Evolutionary conservation across 108 stramenopile species (phyloP).

Genomic region (Skeletonema menzelii): DNA sequence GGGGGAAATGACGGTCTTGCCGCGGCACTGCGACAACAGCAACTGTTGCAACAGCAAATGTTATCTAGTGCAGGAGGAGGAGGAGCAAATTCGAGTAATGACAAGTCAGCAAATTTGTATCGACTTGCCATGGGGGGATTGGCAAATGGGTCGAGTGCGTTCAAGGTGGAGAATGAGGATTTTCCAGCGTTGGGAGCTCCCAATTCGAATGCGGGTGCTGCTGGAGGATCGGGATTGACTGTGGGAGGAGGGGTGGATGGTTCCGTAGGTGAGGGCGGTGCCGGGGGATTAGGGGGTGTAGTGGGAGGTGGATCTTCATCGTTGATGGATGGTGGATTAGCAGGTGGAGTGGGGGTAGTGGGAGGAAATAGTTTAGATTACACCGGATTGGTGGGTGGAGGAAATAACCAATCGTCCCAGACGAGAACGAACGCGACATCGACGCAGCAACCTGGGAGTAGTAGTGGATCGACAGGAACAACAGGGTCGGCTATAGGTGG

Average conservation of each 20-base stretch:
- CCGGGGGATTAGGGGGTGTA: slow-evolving; percentile 25
- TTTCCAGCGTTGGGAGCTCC: slow-evolving; percentile 69
- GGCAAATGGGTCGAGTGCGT: slow-evolving; percentile 63
- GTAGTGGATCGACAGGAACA: slow-evolving; percentile 38
- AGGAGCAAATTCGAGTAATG: slow-evolving; percentile 16
- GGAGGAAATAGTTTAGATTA: slow-evolving; percentile 45
- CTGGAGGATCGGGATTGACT: not conserved
- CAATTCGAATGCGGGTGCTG: not conserved
- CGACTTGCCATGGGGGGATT: slow-evolving; percentile 72
- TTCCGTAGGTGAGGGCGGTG: slow-evolving; percentile 20
- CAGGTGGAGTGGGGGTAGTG: slow-evolving; percentile 23
- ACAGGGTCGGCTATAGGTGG: slow-evolving; percentile 78
- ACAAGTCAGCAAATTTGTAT: slow-evolving; percentile 65
- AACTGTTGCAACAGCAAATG: slow-evolving; percentile 70
- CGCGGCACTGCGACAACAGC: slow-evolving; percentile 73
- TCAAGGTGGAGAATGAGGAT: slow-evolving; percentile 84
- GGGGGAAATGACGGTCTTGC: slow-evolving; percentile 60
- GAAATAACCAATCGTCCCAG: slow-evolving; percentile 20
- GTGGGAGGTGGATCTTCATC: slow-evolving; percentile 18
- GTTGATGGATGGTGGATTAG: slow-evolving; percentile 13
- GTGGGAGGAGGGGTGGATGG: slow-evolving; percentile 7
- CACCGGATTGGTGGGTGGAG: slow-evolving; percentile 44
- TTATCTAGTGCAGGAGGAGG: slow-evolving; percentile 37
- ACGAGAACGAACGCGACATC: slow-evolving; percentile 24
- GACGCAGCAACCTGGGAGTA: slow-evolving; percentile 37